Percentiles rank a stretch among this genome's conserved stretches.
These are phyloP conservation scores for Harrya chromipes DNA, from an alignment of 768 basidiomycete genomes.

Conservation along the genomic window DNA sequence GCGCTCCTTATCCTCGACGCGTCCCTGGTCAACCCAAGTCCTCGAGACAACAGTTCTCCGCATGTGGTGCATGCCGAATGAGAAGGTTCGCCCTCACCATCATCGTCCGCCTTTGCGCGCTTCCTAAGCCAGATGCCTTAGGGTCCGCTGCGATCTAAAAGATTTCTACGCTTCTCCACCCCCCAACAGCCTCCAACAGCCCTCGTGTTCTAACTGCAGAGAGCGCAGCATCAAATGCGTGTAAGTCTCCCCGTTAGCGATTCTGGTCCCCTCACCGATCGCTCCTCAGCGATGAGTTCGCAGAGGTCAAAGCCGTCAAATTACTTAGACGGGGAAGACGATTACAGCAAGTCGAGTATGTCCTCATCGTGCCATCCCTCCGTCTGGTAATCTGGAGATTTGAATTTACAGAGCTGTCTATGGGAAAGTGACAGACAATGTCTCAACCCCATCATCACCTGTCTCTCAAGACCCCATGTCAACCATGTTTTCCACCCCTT, in stretches of 20 bases:
- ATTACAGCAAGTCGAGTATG: slow-evolving; percentile 82
- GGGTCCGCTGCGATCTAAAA: slow-evolving; percentile 93
- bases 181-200: slow-evolving; percentile 38
- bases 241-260: slow-evolving; percentile 47
- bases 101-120: not conserved
- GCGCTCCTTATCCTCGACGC: slow-evolving; percentile 42
- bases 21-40: slow-evolving; percentile 67
- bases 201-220: slow-evolving; percentile 83
- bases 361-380: slow-evolving; percentile 14
- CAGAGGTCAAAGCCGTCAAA: slow-evolving; percentile 88
- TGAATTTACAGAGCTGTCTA: slow-evolving; percentile 61
- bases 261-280: slow-evolving; percentile 6
- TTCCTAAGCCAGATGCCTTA: slow-evolving; percentile 27
- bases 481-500: slow-evolving; percentile 4
- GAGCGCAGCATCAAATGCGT: slow-evolving; percentile 92
- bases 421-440: slow-evolving; percentile 57
- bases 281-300: slow-evolving; percentile 76
- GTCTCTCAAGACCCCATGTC: slow-evolving; percentile 25
- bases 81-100: slow-evolving; percentile 51
- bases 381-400: slow-evolving; percentile 4
- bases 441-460: slow-evolving; percentile 15
- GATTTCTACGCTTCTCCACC: slow-evolving; percentile 60
- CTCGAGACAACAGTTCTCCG: slow-evolving; percentile 82
- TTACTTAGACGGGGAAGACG: slow-evolving; percentile 74
- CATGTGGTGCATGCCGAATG: slow-evolving; percentile 91